A percentile compares a stretch with the other conserved stretches of the same genome.
Conservation (phyloP, 1,284 basidiomycete genomes). For the Apiotrichum montevideense region DNA sequence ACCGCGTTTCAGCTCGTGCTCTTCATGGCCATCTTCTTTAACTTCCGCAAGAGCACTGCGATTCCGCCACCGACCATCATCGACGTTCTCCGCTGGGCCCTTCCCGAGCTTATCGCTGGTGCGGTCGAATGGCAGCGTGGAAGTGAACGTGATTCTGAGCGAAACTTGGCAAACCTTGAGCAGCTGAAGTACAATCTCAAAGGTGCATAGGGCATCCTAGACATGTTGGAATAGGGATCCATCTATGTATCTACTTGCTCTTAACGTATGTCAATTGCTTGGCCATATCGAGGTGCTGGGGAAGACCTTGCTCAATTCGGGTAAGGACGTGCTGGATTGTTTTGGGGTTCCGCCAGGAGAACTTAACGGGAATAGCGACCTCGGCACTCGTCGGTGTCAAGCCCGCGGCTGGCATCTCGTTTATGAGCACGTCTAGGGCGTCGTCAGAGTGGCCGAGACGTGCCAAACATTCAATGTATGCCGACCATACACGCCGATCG, state of each 20-base stretch:
- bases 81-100: slow-evolving; percentile 26
- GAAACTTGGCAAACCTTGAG: slow-evolving; percentile 25
- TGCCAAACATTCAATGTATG: slow-evolving; percentile 82
- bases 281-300: background rate
- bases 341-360: background rate
- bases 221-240: too few species aligned
- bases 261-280: background rate
- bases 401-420: slow-evolving; percentile 54
- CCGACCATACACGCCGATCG: slow-evolving; percentile 59
- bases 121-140: slow-evolving; percentile 31
- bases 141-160: slow-evolving; percentile 25
- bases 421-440: slow-evolving; percentile 60
- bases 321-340: background rate
- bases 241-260: background rate
- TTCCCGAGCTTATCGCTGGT: slow-evolving; percentile 29
- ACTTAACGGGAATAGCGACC: slow-evolving; percentile 5
- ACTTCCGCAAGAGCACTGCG: background rate
- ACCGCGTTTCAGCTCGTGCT: slow-evolving; percentile 23
- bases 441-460: slow-evolving; percentile 62
- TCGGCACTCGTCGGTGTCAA: background rate
- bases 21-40: slow-evolving; percentile 14
- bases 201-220: slow-evolving; percentile 22
- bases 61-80: slow-evolving; percentile 1
- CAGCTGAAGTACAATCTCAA: slow-evolving; percentile 31
- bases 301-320: background rate